Evolutionary conservation across 257 asterid genomes (phyloP).

Genomic region (Ballota nigra): DNA sequence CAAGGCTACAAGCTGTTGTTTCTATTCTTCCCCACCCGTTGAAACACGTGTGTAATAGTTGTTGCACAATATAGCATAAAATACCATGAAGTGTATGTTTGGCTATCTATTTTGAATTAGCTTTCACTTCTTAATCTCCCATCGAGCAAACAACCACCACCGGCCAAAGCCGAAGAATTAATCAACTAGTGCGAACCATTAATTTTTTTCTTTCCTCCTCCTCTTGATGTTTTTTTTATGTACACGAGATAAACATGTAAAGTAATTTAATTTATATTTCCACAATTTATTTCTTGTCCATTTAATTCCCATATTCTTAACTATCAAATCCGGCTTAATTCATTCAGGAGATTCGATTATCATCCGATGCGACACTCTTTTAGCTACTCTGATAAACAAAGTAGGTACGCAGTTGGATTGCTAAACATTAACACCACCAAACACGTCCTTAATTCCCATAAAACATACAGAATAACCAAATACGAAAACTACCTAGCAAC

Average conservation of each 20-base stretch:
- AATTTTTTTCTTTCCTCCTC: too few relatives aligned
- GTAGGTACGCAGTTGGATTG: too few relatives aligned
- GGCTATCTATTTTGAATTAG: too few relatives aligned
- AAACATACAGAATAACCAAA: neutral
- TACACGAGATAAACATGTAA: constrained; percentile 15
- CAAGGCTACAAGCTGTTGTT: too few relatives aligned
- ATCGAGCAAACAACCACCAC: neutral
- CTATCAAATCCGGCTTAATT: neutral
- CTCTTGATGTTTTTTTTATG: too few relatives aligned
- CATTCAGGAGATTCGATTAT: neutral
- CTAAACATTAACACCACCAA: too few relatives aligned
- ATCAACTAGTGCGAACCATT: neutral
- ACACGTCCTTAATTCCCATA: neutral
- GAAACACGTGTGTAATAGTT: too few relatives aligned
- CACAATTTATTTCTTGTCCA: neutral
- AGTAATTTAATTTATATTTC: neutral
- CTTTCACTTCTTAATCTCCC: neutral
- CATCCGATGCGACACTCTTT: neutral
- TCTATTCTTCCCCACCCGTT: neutral
- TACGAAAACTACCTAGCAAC: neutral
- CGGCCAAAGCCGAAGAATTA: neutral
- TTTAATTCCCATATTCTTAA: neutral
- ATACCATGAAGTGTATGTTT: too few relatives aligned
- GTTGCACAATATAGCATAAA: too few relatives aligned
- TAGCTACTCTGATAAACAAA: neutral